Evolutionary conservation across 2,329 filamentous ascomycete species (phyloP).

Genomic region (Ascochyta clinopodiicola): DNA sequence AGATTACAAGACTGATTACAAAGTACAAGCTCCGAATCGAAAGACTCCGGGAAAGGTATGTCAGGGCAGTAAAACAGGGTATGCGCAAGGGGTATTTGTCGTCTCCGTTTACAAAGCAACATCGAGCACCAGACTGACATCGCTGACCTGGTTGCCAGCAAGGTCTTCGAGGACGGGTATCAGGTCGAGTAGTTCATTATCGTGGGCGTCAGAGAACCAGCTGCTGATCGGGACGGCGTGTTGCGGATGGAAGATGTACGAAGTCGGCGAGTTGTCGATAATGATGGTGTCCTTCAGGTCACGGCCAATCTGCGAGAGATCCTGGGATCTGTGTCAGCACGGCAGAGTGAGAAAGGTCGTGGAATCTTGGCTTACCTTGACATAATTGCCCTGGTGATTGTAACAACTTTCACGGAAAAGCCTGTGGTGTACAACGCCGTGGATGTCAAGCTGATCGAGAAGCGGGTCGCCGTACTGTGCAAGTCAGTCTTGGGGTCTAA

Average conservation of each 20-base stretch:
- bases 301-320: constrained; percentile 93
- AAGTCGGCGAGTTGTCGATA: constrained; percentile 98
- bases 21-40: constrained; percentile 44
- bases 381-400: constrained; percentile 99
- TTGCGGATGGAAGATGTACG: constrained; percentile 99
- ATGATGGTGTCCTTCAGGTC: constrained; percentile 98
- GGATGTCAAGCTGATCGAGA: constrained; percentile 94
- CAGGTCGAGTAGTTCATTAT: constrained; percentile 96
- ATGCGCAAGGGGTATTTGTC: constrained; percentile 35
- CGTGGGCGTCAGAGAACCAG: constrained; percentile 99
- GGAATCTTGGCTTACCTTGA: constrained; percentile 68
- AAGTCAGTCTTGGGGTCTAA: constrained; percentile 19
- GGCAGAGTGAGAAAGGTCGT: neutral
- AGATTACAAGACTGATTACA: constrained; percentile 50
- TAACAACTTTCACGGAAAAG: constrained; percentile 98
- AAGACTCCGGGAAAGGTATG: constrained; percentile 25
- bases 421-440: constrained; percentile 93
- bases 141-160: constrained; percentile 83
- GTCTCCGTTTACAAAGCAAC: constrained; percentile 66
- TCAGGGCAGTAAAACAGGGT: constrained; percentile 31
- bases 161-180: constrained; percentile 98
- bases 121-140: constrained; percentile 97
- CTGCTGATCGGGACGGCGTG: constrained; percentile 99
- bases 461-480: constrained; percentile 90
- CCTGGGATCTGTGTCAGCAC: constrained; percentile 53